A percentile compares a stretch with the other conserved stretches of the same genome.
Evolutionary conservation across 129 eudicot species (phyloP).

Genomic region (Saposhnikovia divaricata): DNA sequence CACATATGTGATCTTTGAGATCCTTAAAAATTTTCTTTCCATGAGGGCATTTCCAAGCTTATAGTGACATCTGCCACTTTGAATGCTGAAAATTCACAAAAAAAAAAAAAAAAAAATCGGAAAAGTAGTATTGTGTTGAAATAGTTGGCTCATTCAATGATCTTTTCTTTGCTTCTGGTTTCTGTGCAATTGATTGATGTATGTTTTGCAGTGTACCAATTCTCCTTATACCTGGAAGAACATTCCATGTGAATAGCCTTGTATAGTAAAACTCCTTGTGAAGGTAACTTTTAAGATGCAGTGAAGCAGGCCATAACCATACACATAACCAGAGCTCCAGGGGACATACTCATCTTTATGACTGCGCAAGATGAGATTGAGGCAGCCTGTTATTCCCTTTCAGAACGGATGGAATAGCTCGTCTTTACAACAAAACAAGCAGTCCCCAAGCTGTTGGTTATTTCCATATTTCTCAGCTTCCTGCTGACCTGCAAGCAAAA

Average conservation of each 20-base stretch:
- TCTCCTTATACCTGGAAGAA: constrained; percentile 57
- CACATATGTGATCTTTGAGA: constrained; percentile 59
- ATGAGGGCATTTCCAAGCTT: constrained; percentile 56
- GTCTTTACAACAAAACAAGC: constrained; percentile 38
- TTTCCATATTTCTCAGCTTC: constrained; percentile 64
- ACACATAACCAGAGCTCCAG: constrained; percentile 44
- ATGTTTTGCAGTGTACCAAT: constrained; percentile 44
- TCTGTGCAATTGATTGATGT: not conserved
- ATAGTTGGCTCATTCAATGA: not conserved
- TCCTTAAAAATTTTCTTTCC: constrained; percentile 57
- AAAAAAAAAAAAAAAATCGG: no score
- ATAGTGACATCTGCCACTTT: constrained; percentile 69
- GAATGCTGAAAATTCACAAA: constrained; percentile 41
- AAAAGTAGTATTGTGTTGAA: no score
- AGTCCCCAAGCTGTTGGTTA: constrained; percentile 45
- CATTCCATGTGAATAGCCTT: constrained; percentile 44
- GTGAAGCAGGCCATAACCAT: constrained; percentile 66
- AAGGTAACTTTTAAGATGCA: constrained; percentile 64
- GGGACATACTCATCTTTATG: constrained; percentile 48
- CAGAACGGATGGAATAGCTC: constrained; percentile 61
- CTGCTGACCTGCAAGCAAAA: constrained; percentile 58
- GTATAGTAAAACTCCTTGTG: constrained; percentile 61
- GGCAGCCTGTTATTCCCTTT: constrained; percentile 46
- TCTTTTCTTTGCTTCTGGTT: not conserved
- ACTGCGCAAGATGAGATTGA: constrained; percentile 63